Percentiles rank a stretch among this genome's conserved stretches.
phyloP scores from a whole-genome alignment of 805 yeast genomes.

The Pachysolen tannophilus region DNA sequence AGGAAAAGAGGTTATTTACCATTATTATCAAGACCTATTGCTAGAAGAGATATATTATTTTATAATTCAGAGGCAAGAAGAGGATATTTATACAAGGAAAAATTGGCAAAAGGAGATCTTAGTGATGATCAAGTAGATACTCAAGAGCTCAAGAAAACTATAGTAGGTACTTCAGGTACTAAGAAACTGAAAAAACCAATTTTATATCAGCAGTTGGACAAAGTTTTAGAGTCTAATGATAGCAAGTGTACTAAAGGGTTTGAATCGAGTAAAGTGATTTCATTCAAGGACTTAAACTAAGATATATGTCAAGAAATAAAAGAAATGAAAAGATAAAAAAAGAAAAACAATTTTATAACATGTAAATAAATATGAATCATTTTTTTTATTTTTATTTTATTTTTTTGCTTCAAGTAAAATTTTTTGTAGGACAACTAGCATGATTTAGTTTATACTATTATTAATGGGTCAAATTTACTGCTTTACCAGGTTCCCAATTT shows the following conservation, averaged over 20 bases:
- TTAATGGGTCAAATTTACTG: constrained; percentile 57
- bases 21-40: constrained; percentile 76
- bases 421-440: neutral
- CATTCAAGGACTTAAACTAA: constrained; percentile 8
- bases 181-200: neutral
- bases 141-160: constrained; percentile 5
- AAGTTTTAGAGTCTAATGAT: neutral
- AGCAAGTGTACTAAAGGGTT: neutral
- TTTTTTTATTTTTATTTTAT: neutral
- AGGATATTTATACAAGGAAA: constrained; percentile 59
- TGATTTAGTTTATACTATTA: neutral
- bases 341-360: neutral
- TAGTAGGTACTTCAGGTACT: neutral
- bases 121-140: constrained; percentile 1
- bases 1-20: constrained; percentile 75
- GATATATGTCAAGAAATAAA: too few species aligned
- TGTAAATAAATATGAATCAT: neutral
- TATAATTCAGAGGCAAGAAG: constrained; percentile 65
- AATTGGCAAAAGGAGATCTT: constrained; percentile 6
- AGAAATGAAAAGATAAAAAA: constrained; percentile 2
- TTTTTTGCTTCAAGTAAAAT: neutral
- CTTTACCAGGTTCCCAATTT: constrained; percentile 72
- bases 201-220: constrained; percentile 8
- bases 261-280: constrained; percentile 5
- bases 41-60: constrained; percentile 69